Conservation (phyloP, 192 early-diverging fungal genomes). For the Mortierella alpina region DNA sequence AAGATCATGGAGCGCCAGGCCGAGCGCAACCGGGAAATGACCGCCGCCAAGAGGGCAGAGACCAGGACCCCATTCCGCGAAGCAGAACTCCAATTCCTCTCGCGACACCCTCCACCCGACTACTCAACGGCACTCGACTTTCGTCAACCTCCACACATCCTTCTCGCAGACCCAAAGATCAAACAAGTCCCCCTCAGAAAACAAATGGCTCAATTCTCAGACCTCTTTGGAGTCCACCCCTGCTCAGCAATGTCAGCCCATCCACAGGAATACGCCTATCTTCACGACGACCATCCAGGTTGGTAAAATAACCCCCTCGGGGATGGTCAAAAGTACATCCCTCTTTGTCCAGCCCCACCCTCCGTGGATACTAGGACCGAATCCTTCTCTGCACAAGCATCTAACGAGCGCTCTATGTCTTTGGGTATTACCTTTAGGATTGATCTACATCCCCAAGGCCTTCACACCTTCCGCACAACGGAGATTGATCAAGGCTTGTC, state of each 20-base stretch:
- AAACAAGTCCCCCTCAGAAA: slow-evolving; percentile 18
- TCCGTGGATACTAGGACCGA: no score
- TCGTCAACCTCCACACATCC: slow-evolving; percentile 15
- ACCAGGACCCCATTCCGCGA: slow-evolving; percentile 77
- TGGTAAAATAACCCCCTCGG: background rate
- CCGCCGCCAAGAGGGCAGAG: slow-evolving; percentile 20
- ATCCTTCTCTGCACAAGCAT: no score
- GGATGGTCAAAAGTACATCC: background rate
- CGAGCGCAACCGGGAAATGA: slow-evolving; percentile 29
- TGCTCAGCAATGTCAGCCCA: background rate
- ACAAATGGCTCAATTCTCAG: slow-evolving; percentile 31
- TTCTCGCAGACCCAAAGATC: slow-evolving; percentile 22
- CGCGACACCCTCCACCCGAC: slow-evolving; percentile 62
- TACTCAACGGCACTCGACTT: slow-evolving; percentile 69
- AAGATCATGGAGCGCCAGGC: slow-evolving; percentile 50
- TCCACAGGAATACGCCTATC: slow-evolving; percentile 26
- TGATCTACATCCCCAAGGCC: slow-evolving; percentile 83
- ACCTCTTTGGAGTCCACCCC: slow-evolving; percentile 25
- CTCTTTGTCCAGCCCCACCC: no score
- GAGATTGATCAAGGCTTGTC: slow-evolving; percentile 73
- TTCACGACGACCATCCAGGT: slow-evolving; percentile 56
- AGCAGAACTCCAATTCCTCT: slow-evolving; percentile 72
- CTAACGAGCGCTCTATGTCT: no score
- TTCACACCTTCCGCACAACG: slow-evolving; percentile 81
- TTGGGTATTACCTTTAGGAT: slow-evolving; percentile 62